phyloP scores from a whole-genome alignment of 495 filamentous ascomycete genomes.

The Penicillium canariense region DNA sequence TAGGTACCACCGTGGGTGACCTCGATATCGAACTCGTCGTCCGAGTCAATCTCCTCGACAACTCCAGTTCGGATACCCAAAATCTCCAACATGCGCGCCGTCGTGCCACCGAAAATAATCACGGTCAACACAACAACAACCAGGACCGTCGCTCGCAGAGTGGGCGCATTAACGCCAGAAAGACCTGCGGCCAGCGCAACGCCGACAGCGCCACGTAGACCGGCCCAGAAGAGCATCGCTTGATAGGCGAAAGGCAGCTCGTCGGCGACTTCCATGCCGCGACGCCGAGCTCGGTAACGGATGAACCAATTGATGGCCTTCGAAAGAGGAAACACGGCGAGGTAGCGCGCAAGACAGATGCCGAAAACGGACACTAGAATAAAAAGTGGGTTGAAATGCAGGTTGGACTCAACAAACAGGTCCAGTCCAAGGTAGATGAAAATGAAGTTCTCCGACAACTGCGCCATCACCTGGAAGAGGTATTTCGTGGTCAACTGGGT shows the following conservation, averaged over 20 bases:
- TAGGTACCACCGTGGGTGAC: slow-evolving; percentile 71
- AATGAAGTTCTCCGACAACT: slow-evolving; percentile 97
- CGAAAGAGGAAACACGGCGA: slow-evolving; percentile 91
- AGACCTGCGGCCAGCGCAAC: slow-evolving; percentile 94
- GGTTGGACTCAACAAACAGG: slow-evolving; percentile 80
- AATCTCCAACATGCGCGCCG: slow-evolving; percentile 97
- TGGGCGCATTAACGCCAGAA: slow-evolving; percentile 68
- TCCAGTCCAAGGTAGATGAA: slow-evolving; percentile 97
- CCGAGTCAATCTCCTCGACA: slow-evolving; percentile 91
- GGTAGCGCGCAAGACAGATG: slow-evolving; percentile 88
- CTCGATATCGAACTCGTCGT: slow-evolving; percentile 98
- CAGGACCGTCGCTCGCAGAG: slow-evolving; percentile 85
- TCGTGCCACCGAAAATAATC: slow-evolving; percentile 97
- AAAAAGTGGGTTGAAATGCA: slow-evolving; percentile 94
- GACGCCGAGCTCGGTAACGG: slow-evolving; percentile 77
- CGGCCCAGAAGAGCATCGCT: slow-evolving; percentile 98
- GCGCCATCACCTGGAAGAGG: slow-evolving; percentile 90
- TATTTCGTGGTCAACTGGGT: slow-evolving; percentile 98
- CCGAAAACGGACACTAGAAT: slow-evolving; percentile 89
- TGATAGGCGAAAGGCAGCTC: slow-evolving; percentile 92
- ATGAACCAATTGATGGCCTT: slow-evolving; percentile 91
- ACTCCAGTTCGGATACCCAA: slow-evolving; percentile 91
- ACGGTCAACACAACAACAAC: slow-evolving; percentile 97
- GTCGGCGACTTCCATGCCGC: slow-evolving; percentile 76
- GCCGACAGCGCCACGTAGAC: slow-evolving; percentile 91